A percentile compares a stretch with the other conserved stretches of the same genome.
These are phyloP conservation scores for Candida boleticola DNA, from an alignment of 805 yeast species.

Conservation along the genomic window DNA sequence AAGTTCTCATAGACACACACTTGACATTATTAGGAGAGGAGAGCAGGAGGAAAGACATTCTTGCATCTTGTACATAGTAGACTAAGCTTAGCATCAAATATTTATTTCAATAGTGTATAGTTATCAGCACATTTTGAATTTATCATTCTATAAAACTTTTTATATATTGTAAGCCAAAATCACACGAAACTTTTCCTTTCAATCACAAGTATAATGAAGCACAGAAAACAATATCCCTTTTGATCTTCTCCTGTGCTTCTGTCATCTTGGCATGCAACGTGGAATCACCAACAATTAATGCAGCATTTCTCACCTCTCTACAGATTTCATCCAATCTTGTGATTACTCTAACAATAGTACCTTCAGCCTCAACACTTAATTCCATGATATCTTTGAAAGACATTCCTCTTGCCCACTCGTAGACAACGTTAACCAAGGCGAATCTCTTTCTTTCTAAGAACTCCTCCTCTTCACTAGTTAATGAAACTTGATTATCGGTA, in stretches of 20 bases:
- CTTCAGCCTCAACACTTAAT: slow-evolving; percentile 88
- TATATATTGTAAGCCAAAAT: slow-evolving; percentile 8
- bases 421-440: slow-evolving; percentile 88
- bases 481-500: slow-evolving; percentile 63
- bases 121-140: neutral
- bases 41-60: too few species aligned
- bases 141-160: too few species aligned
- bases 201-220: slow-evolving; percentile 89
- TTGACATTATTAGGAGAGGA: too few species aligned
- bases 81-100: neutral
- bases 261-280: slow-evolving; percentile 85
- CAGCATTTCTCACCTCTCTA: slow-evolving; percentile 90
- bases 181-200: too few species aligned
- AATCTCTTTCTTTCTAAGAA: slow-evolving; percentile 83
- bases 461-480: slow-evolving; percentile 82
- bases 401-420: slow-evolving; percentile 96
- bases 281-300: slow-evolving; percentile 91
- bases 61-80: too few species aligned
- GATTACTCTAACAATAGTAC: slow-evolving; percentile 94
- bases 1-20: neutral
- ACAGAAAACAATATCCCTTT: slow-evolving; percentile 95
- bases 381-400: slow-evolving; percentile 89
- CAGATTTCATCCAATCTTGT: slow-evolving; percentile 93
- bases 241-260: slow-evolving; percentile 89
- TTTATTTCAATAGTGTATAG: neutral